Percentiles rank a stretch among this genome's conserved stretches.
Evolutionary conservation across 2,329 filamentous ascomycete species (phyloP).

Genomic region (Fusarium sp.): DNA sequence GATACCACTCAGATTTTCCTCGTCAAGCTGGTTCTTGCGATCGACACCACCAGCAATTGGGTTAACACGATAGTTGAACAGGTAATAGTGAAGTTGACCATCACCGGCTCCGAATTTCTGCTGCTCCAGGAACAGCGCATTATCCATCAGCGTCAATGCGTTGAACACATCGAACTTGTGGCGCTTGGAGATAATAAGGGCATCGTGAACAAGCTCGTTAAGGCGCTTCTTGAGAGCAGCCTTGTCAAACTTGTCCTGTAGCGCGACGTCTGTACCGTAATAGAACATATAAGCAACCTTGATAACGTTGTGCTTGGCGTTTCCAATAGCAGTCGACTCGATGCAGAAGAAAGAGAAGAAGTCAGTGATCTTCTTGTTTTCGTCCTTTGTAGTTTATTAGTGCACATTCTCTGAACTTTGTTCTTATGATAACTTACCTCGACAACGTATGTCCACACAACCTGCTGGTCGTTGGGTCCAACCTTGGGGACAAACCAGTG

Average conservation of each 20-base stretch:
- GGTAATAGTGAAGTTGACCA: conserved; percentile 94
- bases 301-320: conserved; percentile 80
- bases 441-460: conserved; percentile 94
- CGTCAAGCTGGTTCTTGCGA: conserved; percentile 79
- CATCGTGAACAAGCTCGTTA: conserved; percentile 83
- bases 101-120: conserved; percentile 96
- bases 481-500: conserved; percentile 86
- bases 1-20: conserved; percentile 82
- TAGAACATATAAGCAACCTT: conserved; percentile 97
- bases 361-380: conserved; percentile 86
- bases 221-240: conserved; percentile 79
- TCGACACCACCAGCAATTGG: conserved; percentile 89
- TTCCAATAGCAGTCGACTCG: conserved; percentile 89
- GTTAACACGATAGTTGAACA: conserved; percentile 95
- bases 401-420: too few species aligned
- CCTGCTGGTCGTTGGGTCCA: conserved; percentile 72
- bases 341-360: conserved; percentile 98
- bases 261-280: conserved; percentile 86
- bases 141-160: conserved; percentile 91
- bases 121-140: conserved; percentile 89
- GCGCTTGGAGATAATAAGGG: conserved; percentile 86
- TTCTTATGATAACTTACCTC: conserved; percentile 63
- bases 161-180: conserved; percentile 95
- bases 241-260: conserved; percentile 65
- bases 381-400: conserved; percentile 50